Evolutionary conservation across 148 eudicot genomes (phyloP), one percentile per base, ranked within the genome.

Genomic region (Cornus kousa): DNA sequence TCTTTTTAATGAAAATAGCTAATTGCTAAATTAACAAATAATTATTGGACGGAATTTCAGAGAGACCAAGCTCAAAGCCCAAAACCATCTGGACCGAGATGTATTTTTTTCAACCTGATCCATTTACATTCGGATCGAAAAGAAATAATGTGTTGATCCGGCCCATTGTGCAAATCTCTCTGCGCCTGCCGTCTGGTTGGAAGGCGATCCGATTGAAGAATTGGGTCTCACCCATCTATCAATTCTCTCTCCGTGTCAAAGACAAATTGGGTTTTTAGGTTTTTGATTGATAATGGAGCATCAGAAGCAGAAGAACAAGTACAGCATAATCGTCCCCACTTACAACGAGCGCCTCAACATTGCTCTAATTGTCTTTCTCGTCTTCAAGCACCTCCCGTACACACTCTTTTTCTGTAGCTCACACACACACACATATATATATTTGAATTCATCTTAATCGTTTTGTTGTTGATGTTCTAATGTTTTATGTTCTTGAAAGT

Each of bases 271-370:
- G 32, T 75, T 62, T 32, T 4, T 8, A 33, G 7, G 46, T 37
- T 20, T 13, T 35, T 2, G 5, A 2, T 35, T 55, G 23, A 50
- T 39, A 46, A 87, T 83, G 90, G 86, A 67, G 78, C 79, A 76
- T 73, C 32, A 72, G 66, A 70, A 67, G 60, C 81, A 79, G 78
- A 83, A 78, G 84, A 87, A 82, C 78, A 88, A 92, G 77, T 90
- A 87, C 82, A 92, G 96, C 77, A 84, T 94, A 81, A 94, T 94
- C 32, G 83, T 92, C 0, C 98, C 98, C 4, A 94, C 98, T 67
- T 94, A 94, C 86, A 94, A 94, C 76, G 98, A 94, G 75, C 93
- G 98, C 67, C 97, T 94, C 83, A 94, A 94, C 85, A 92, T 94
- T 74, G 93, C 97, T 19, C 93, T 94, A 81, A 82, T 94, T 53